Evolutionary conservation across 495 filamentous ascomycete species (phyloP), one percentile per base, ranked within the genome.

Genomic region (Apodospora peruviana): DNA sequence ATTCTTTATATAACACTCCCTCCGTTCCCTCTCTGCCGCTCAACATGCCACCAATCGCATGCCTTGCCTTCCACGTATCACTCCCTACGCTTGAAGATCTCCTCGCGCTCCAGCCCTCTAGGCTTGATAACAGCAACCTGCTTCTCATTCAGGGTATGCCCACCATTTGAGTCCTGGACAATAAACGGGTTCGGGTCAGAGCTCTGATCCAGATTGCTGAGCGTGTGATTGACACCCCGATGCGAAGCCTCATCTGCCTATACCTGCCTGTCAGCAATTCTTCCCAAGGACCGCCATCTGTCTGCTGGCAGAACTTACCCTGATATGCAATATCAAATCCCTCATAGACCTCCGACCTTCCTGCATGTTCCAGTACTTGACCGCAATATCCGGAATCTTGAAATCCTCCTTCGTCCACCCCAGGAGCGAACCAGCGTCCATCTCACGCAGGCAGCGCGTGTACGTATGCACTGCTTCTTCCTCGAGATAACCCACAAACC

Each of bases 401-500:
- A 94, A 79, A 7, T 81, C 75, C 20, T 81, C 71, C 41, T 68
- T 62, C 10, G 67, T 57, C 91, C 94, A 98, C 54, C 83, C 79
- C 0, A 90, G 90, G 5, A 97, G 75, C 47, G 79, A 79, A 20
- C 91, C 91, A 2, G 76, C 73, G 36, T 98, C 94, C 9, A 98
- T 75, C 55, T 97, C 94, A 24, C 78, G 62, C 59, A 98, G 87
- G 48, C 84, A 84, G 9, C 90, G 81, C 0, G 89, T 89, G 71
- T 98, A 98, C 3, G 94, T 98, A 56, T 95, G 79, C 2, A 96
- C 91, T 0, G 94, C 94, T 59, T 98, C 93, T 66, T 97, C 93
- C 64, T 97, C 94, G 22, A 97, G 78, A 55, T 96, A 96, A 1
- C 93, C 93, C 41, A 97, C 91, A 62, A 98, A 98, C 37, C 93